Evolutionary conservation across 257 asterid genomes (phyloP), one percentile per base, ranked within the genome.

Genomic region (Jaltomata sinuosa): DNA sequence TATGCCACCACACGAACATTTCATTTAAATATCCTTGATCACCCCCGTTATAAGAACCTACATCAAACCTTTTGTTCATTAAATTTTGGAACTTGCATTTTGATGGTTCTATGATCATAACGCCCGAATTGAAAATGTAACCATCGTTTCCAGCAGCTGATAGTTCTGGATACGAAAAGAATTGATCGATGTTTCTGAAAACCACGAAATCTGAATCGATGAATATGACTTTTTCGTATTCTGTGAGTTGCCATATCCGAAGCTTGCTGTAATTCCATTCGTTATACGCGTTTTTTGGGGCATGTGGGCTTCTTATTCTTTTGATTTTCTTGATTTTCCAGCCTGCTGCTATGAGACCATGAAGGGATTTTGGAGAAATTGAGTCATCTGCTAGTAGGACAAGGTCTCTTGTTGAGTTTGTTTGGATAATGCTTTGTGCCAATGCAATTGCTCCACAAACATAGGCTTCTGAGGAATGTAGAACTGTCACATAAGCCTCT

Each of bases 181-280:
- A 87, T 7, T 86, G 64, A 50, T 95, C 99, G 10, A 92, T 31
- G 84, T 89, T 93, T 32, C 18, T 79, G 1, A 89, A 68, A 22
- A 93, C 92, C 2, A 95, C 57, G 62, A 95, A 71, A 74, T 95
- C 99, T 0, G 99, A 85, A 86, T 95, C 98, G 11, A 95, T 89
- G 91, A 94, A 95, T 69, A 95, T 85, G 83, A 93, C 84, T 54
- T 89, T 94, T 80, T 92, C 94, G 14, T 94, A 95, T 15, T 92
- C 90, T 0, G 6, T 83, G 9, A 94, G 97, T 81, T 92, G 92
- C 95, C 97, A 95, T 4, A 94, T 88, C 1, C 94, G 77, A 22
- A 95, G 95, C 88, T 95, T 95, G 94, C 97, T 94, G 89, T 94
- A 95, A 65, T 95, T 95, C 92, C 94, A 94, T 64, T 93, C 94